Percentiles rank a stretch among this genome's conserved stretches.
These are phyloP conservation scores for Tubosaeta sp. DNA, from an alignment of 768 basidiomycete genomes.

Conservation along the genomic window DNA sequence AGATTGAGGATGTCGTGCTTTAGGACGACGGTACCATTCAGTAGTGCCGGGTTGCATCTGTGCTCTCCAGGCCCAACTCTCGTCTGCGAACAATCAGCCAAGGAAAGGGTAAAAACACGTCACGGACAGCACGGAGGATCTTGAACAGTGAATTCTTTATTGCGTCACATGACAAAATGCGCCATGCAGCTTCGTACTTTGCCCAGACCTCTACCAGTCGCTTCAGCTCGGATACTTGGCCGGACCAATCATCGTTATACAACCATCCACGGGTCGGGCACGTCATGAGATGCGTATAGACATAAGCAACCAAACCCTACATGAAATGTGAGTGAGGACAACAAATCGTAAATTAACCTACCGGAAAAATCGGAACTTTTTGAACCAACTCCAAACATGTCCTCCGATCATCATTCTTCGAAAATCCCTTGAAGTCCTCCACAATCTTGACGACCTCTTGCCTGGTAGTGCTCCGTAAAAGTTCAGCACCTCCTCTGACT, in stretches of 20 bases:
- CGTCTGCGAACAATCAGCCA: constrained; percentile 13
- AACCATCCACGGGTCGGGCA: constrained; percentile 15
- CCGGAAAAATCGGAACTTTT: constrained; percentile 22
- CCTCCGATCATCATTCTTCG: neutral
- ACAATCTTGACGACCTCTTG: constrained; percentile 17
- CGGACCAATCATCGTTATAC: constrained; percentile 7
- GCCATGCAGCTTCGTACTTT: constrained; percentile 1
- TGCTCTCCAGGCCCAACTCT: constrained; percentile 9
- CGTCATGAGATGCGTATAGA: constrained; percentile 22
- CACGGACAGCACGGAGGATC: constrained; percentile 17
- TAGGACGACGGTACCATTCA: constrained; percentile 15
- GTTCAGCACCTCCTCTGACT: constrained; percentile 2
- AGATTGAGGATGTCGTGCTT: constrained; percentile 19
- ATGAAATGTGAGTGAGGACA: constrained; percentile 3
- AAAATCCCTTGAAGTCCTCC: constrained; percentile 12
- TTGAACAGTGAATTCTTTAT: constrained; percentile 11
- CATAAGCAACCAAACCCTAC: constrained; percentile 28
- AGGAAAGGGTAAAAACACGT: neutral
- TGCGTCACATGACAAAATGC: constrained; percentile 11
- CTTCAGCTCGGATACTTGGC: constrained; percentile 6
- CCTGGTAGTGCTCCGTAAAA: constrained; percentile 13
- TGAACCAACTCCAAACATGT: constrained; percentile 14
- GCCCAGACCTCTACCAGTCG: constrained; percentile 7
- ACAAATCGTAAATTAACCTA: constrained; percentile 5
- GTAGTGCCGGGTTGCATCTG: constrained; percentile 22